Base-by-base conservation (phyloP, 2,329 filamentous ascomycete species). In the Ampelomyces quisqualis region DNA sequence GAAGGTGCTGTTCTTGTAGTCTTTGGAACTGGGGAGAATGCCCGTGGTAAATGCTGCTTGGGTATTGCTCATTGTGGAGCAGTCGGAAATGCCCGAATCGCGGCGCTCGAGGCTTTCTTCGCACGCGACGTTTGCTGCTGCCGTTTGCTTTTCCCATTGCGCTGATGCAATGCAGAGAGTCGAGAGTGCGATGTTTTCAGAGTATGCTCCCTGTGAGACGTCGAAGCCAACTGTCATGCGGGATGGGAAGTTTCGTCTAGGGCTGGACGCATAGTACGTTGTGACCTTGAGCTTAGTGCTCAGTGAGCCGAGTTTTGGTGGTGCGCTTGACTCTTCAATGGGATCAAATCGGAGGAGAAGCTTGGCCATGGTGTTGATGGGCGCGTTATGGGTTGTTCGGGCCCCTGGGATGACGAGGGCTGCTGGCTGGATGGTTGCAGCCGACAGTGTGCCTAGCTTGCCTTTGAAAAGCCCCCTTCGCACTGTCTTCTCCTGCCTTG, bases 321-420 rank as follows among this genome's bases (percentile, higher is more conserved):
- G 81, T 15, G 67, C 52, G 32, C 72, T 68, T 26, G 62, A 58
- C 23, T 74, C 70, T 4, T 76, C 73, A 3, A 64, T 54, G 2
- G 81, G 81, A 45, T 85, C 81, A 53, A 84, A 85, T 23, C 81
- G 78, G 9, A 84, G 65, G 39, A 77, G 69, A 2, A 84, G 64
- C 1, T 73, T 80, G 6, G 76, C 73, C 52, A 77, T 75, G 0
- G 79, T 82, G 15, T 75, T 76, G 30, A 78, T 71, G 2, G 71
- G 69, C 13, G 58, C 58, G 22, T 67, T 64, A 32, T 62, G 60
- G 1, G 65, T 67, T 10, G 61, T 58, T 26, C 68, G 60, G 5
- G 67, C 57, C 14, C 70, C 67, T 17, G 71, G 73, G 24, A 83
- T 67, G 19, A 72, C 70, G 19, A 85, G 68, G 2, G 77, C 71